Evolutionary conservation across 176 grass and related monocot genomes (phyloP).

Genomic region (Leersia perrieri): DNA sequence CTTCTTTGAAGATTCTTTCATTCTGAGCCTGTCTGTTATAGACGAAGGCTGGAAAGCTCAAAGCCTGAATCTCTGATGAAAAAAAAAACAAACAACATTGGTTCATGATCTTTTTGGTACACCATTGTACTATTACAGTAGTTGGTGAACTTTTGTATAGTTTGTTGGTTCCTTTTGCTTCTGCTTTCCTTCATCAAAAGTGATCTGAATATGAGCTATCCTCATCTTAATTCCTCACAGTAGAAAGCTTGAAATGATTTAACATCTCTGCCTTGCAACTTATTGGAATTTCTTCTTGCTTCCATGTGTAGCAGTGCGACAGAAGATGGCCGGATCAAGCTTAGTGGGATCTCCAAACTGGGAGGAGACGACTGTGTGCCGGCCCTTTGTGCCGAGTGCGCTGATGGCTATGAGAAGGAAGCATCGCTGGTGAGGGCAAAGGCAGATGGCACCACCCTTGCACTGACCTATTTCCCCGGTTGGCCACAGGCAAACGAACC

Average conservation of each 20-base stretch:
- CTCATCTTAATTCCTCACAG: not conserved
- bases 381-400: slow-evolving; percentile 43
- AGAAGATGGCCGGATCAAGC: not conserved
- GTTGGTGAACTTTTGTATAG: not conserved
- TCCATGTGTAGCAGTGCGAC: not conserved
- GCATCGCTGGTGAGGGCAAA: slow-evolving; percentile 37
- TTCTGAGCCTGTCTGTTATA: not conserved
- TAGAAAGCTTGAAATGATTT: no score
- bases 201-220: not conserved
- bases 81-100: not conserved
- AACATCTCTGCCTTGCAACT: not conserved
- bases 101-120: not conserved
- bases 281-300: not conserved
- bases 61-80: not conserved
- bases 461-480: slow-evolving; percentile 44
- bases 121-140: no score
- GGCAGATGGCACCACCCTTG: slow-evolving; percentile 16
- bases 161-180: not conserved
- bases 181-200: not conserved
- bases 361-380: slow-evolving; percentile 24
- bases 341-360: slow-evolving; percentile 2
- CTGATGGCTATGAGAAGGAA: slow-evolving; percentile 51
- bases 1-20: not conserved
- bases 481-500: slow-evolving; percentile 57
- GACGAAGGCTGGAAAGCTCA: not conserved